Conservation (phyloP, 1,284 basidiomycete genomes). For the Fomitopsis pinicola region DNA sequence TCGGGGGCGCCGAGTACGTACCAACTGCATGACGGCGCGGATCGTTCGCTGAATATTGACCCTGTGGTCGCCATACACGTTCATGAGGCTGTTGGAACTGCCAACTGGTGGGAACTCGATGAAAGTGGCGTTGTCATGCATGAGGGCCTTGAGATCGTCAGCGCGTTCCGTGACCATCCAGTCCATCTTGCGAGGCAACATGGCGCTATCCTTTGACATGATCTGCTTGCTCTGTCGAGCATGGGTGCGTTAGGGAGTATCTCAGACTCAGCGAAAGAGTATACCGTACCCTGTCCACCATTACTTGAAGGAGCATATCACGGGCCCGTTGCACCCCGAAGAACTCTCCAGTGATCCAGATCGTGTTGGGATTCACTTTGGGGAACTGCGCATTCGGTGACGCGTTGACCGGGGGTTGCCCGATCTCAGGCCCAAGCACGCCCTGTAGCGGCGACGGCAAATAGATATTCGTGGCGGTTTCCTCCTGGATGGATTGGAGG, state of each 20-base stretch:
- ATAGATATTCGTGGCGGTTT: constrained; percentile 97
- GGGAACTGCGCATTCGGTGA: constrained; percentile 18
- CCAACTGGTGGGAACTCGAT: constrained; percentile 92
- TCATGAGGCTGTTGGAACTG: constrained; percentile 87
- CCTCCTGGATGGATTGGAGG: constrained; percentile 93
- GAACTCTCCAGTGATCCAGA: constrained; percentile 98
- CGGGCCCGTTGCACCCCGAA: constrained; percentile 93
- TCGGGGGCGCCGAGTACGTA: constrained; percentile 27
- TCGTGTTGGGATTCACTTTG: constrained; percentile 53
- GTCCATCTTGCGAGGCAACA: constrained; percentile 94
- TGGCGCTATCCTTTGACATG: constrained; percentile 89
- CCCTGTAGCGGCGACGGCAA: constrained; percentile 89
- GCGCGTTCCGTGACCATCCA: constrained; percentile 95
- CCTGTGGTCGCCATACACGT: constrained; percentile 91
- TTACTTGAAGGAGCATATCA: constrained; percentile 91
- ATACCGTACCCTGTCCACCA: constrained; percentile 73
- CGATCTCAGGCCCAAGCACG: constrained; percentile 63
- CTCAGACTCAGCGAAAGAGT: neutral
- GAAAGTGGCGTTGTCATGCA: constrained; percentile 96
- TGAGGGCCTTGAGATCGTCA: constrained; percentile 87
- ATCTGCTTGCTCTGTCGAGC: constrained; percentile 78
- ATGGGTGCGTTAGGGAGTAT: constrained; percentile 3
- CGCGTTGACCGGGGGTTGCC: constrained; percentile 17
- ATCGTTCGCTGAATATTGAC: constrained; percentile 96
- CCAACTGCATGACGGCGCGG: constrained; percentile 92